Conservation (phyloP, 768 basidiomycete genomes). For the Pleurotus tuber-regium region DNA sequence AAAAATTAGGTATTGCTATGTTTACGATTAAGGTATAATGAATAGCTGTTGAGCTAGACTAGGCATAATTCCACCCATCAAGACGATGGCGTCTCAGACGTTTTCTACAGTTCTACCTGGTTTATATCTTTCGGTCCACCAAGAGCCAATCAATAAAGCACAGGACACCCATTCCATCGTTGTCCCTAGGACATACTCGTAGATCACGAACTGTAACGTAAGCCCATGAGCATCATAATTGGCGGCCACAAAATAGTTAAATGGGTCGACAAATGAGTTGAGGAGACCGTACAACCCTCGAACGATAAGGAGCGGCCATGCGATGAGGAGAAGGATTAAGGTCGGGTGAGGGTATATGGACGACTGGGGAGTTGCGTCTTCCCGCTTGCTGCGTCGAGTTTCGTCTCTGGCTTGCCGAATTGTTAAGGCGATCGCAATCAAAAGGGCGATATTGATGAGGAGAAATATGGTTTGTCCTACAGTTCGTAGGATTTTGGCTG, state of each 20-base stretch:
- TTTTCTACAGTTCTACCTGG: not conserved
- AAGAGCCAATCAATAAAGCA: constrained; percentile 15
- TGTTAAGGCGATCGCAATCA: constrained; percentile 24
- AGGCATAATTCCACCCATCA: too few relatives aligned
- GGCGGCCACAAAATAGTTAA: constrained; percentile 23
- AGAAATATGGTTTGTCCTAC: constrained; percentile 32
- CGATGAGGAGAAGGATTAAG: constrained; percentile 22
- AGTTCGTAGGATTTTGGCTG: constrained; percentile 20
- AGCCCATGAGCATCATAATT: constrained; percentile 23
- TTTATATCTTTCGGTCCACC: not conserved
- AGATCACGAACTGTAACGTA: constrained; percentile 20
- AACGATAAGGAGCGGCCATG: constrained; percentile 31
- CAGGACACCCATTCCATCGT: constrained; percentile 27
- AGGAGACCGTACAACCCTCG: constrained; percentile 32
- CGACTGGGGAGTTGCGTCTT: constrained; percentile 3
- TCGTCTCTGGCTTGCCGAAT: constrained; percentile 20
- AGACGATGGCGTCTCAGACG: not conserved
- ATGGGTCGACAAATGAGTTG: constrained; percentile 19
- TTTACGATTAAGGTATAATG: too few relatives aligned
- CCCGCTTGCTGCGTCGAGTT: constrained; percentile 8
- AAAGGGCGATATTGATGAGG: constrained; percentile 22
- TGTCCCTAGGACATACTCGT: constrained; percentile 25
- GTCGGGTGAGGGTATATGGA: constrained; percentile 25
- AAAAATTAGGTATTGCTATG: too few relatives aligned
- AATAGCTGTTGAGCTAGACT: too few relatives aligned